Base-by-base conservation (phyloP, 2,329 filamentous ascomycete genomes). In the Scolecobasidium constrictum region DNA sequence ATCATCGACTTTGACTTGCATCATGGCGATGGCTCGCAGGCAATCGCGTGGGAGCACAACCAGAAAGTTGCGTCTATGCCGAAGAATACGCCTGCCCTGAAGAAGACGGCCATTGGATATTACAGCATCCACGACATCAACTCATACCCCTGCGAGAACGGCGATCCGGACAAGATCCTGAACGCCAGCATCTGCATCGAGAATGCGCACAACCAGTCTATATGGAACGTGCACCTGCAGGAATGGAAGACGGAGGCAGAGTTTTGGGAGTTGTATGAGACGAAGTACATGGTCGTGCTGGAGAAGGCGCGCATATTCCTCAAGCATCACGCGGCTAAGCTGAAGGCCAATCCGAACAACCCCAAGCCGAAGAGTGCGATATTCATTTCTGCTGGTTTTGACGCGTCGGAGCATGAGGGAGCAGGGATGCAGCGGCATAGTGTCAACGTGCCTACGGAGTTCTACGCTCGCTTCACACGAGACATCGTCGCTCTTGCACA, bases 121-220 rank as follows among this genome's bases (percentile, higher is more conserved):
- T 96, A 94, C 61, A 95, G 88, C 59, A 61, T 98, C 35, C 92
- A 98, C 59, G 92, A 98, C 56, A 95, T 98, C 66, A 96, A 98
- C 62, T 96, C 90, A 0, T 98, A 93, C 56, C 92, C 93, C 0
- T 98, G 92, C 58, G 92, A 98, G 60, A 77, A 75, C 57, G 92
- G 90, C n/a, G 90, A 96, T 48, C 77, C 83, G 45, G 86, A 92
- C 17, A 96, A 96, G 62, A 81, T 96, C 40, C 86, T 83, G 56
- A 94, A 90, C 53, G 92, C 93, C 2, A 95, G 88, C 64, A 65
- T 95, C 19, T 96, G 93, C 58, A 81, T 98, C 48, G 88, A 96
- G 47, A 88, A 88, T 53, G 87, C 90, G 0, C 92, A 98, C 57
- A 83, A 86, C 1, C 92, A 98, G 60, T 90, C 78, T 6, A 78